A percentile compares a stretch with the other conserved stretches of the same genome.
Evolutionary conservation across 2,329 filamentous ascomycete species (phyloP).

Genomic region (Nannizzia gypsea): DNA sequence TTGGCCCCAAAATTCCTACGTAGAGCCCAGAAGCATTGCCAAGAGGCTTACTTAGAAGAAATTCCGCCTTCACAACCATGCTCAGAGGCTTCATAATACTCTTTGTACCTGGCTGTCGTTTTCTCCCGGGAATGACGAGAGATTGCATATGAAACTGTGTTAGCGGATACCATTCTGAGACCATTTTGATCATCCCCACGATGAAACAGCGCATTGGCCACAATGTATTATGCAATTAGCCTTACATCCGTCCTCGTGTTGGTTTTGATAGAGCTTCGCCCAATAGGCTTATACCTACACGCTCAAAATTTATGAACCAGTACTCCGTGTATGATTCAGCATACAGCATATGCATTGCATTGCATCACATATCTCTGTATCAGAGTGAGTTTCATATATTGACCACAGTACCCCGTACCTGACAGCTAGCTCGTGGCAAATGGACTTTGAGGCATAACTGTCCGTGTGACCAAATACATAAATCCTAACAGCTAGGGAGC

Average conservation of each 20-base stretch:
- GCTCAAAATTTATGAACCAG: not conserved
- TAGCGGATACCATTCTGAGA: not conserved
- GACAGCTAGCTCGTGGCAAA: not conserved
- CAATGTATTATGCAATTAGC: not conserved
- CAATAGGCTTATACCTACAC: not conserved
- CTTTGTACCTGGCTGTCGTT: not conserved
- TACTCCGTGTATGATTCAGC: constrained; percentile 1
- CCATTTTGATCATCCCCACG: not conserved
- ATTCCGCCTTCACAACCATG: not conserved
- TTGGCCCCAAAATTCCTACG: not conserved
- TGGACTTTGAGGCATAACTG: not conserved
- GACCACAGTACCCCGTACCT: not conserved
- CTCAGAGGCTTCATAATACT: not conserved
- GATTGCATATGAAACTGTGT: not conserved
- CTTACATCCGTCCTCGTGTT: not conserved
- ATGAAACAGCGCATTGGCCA: not conserved
- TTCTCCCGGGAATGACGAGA: not conserved
- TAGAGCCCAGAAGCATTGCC: not conserved
- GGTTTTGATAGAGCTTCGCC: not conserved
- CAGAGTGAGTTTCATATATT: not conserved
- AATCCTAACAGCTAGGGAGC: not conserved
- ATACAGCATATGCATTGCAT: not conserved
- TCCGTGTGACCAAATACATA: not conserved
- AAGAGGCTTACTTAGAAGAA: not conserved
- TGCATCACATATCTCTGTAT: not conserved